Base-by-base conservation (phyloP, 108 stramenopile species). In the Nannochloropsis oceanica region DNA sequence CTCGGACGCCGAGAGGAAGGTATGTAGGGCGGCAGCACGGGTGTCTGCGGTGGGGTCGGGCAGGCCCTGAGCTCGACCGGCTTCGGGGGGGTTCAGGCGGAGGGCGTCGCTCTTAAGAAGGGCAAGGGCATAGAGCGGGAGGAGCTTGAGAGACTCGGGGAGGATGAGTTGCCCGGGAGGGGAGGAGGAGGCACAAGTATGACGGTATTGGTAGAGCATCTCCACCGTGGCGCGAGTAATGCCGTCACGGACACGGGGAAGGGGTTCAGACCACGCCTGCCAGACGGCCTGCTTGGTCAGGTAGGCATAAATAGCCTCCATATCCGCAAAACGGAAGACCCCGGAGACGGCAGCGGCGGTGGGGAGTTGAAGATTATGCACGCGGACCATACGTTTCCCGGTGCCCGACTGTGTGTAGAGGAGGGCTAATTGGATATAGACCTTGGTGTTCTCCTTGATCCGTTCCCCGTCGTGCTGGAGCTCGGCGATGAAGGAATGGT, bases 81-180 rank as follows among this genome's bases (percentile, higher is more conserved):
- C 59, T 10, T 73, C 85, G 43, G 80, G 26, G 22, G 81, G 44
- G 81, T 85, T 85, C 80, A 81, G 43, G 46, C 85, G 84, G 5
- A 85, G 82, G 27, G 85, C 43, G 26, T 82, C 26, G 82, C 83
- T 86, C 82, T 92, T 92, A 13, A 88, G 79, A 18, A 89, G 24
- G 79, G 86, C 80, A 86, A 96, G 90, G 86, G 93, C 92, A 86
- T 94, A 94, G 25, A 96, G 84, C 25, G 97, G 97, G 42, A 96
- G 92, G 79, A 95, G 88, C 86, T 95, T 91, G 73, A 97, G 90
- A 24, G 93, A 87, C 87, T 95, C 95, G 22, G 98, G 96, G 18
- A 97, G 92, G 42, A 96, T 89, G 43, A 98, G 92, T 87, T 97
- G 96, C 13, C 92, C 92, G 0, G 82, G 43, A 27, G 94, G 89